Conservation (phyloP, 2,329 filamentous ascomycete species). For the Botrytis tulipae region DNA sequence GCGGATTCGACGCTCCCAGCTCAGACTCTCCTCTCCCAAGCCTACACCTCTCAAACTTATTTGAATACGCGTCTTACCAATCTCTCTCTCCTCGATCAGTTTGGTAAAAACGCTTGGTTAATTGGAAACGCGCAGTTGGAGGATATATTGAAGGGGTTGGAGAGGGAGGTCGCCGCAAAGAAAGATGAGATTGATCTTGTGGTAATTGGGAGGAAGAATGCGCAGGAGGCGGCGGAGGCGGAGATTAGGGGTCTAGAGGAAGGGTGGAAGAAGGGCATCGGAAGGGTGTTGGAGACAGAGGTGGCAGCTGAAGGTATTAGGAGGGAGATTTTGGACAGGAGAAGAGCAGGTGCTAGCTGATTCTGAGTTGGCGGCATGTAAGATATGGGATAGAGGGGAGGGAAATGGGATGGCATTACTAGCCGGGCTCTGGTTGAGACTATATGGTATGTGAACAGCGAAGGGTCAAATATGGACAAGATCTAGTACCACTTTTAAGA, state of each 20-base stretch:
- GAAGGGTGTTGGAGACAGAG: constrained; percentile 80
- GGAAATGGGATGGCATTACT: too few relatives aligned
- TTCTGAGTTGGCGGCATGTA: neutral
- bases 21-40: constrained; percentile 43
- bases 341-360: constrained; percentile 44
- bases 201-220: constrained; percentile 65
- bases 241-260: constrained; percentile 75
- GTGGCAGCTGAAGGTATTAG: constrained; percentile 74
- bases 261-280: constrained; percentile 76
- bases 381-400: neutral
- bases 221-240: constrained; percentile 68
- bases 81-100: constrained; percentile 33
- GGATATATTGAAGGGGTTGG: constrained; percentile 64
- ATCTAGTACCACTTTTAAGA: neutral
- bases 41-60: constrained; percentile 59
- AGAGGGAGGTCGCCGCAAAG: constrained; percentile 69
- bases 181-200: constrained; percentile 71
- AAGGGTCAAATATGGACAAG: neutral
- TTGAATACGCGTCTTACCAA: constrained; percentile 43
- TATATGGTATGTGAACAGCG: neutral
- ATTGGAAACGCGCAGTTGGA: constrained; percentile 80
- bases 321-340: constrained; percentile 63
- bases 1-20: constrained; percentile 52
- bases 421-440: neutral
- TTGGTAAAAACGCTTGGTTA: constrained; percentile 88